Conservation (phyloP, 73 alveolate species). For the Paramecium caudatum region DNA sequence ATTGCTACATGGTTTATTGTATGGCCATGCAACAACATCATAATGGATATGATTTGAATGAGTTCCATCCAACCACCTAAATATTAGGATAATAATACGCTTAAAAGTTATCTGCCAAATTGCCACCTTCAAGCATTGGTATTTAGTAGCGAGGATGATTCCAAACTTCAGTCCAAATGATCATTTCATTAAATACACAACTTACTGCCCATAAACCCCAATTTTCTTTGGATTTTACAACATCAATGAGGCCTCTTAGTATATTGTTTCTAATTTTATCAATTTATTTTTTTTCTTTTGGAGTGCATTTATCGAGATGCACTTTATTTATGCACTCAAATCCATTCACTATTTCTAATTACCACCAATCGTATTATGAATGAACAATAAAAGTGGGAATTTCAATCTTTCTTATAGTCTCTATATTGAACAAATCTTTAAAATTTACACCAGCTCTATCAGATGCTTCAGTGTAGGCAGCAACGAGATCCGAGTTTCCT, state of each 20-base stretch:
- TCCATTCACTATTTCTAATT: conserved; percentile 13
- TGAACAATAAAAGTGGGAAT: conserved; percentile 34
- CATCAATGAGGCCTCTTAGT: not conserved
- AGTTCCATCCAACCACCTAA: conserved; percentile 33
- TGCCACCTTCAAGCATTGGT: conserved; percentile 3
- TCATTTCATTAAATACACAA: conserved; percentile 49
- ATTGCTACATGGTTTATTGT: conserved; percentile 47
- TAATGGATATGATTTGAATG: not conserved
- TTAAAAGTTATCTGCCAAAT: not conserved
- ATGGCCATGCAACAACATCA: conserved; percentile 40
- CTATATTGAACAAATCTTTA: not conserved
- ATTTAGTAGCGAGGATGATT: conserved; percentile 10
- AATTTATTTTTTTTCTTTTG: conserved; percentile 40
- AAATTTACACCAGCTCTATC: not conserved
- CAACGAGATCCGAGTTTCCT: not conserved
- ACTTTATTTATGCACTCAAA: conserved; percentile 30
- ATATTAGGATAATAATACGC: not conserved
- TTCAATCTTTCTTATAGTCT: not conserved
- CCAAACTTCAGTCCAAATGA: conserved; percentile 59
- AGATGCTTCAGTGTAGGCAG: conserved; percentile 15
- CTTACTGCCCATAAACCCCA: conserved; percentile 38
- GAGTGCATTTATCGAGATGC: conserved; percentile 50
- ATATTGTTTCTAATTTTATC: conserved; percentile 28
- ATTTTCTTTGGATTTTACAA: not conserved
- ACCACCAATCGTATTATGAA: conserved; percentile 67